A percentile compares a stretch with the other conserved stretches of the same genome.
These are phyloP conservation scores for Colletotrichum sp. DNA, from an alignment of 2,329 filamentous ascomycete species.

Conservation along the genomic window DNA sequence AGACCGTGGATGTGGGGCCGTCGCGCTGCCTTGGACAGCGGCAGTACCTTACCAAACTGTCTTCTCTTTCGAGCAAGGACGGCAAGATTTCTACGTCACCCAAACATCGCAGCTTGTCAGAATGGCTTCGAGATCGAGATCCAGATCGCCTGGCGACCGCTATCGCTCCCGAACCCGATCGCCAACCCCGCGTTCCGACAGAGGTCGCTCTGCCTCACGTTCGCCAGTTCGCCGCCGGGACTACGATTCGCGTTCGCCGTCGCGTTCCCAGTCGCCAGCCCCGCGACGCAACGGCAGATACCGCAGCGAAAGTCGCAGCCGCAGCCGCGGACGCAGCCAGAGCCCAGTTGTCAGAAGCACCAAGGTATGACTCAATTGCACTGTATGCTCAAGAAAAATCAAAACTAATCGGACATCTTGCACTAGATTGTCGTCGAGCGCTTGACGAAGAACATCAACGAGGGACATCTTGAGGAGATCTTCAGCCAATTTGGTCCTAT, in stretches of 20 bases:
- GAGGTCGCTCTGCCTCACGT: slow-evolving; percentile 28
- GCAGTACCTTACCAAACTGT: not conserved
- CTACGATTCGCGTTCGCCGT: slow-evolving; percentile 32
- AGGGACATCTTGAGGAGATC: slow-evolving; percentile 87
- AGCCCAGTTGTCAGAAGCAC: slow-evolving; percentile 50
- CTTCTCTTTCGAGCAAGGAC: not conserved
- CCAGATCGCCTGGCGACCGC: slow-evolving; percentile 31
- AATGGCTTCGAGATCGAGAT: slow-evolving; percentile 22
- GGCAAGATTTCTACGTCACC: not conserved
- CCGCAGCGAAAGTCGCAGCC: slow-evolving; percentile 31
- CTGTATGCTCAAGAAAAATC: not conserved
- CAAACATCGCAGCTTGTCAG: not conserved
- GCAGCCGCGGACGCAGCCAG: slow-evolving; percentile 29
- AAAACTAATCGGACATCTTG: not conserved
- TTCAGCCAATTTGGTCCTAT: slow-evolving; percentile 90
- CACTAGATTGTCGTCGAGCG: slow-evolving; percentile 93
- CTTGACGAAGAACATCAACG: slow-evolving; percentile 92
- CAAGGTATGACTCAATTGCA: slow-evolving; percentile 47
- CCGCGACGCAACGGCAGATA: slow-evolving; percentile 42
- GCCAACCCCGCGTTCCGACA: slow-evolving; percentile 35
- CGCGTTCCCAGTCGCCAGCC: slow-evolving; percentile 33
- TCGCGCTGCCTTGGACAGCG: not conserved
- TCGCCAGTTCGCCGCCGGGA: slow-evolving; percentile 35
- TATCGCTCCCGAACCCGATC: slow-evolving; percentile 40
- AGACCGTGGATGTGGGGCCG: not conserved